Percentiles rank a stretch among this genome's conserved stretches.
phyloP scores from a whole-genome alignment of 495 filamentous ascomycete genomes.

The Daldinia decipiens region DNA sequence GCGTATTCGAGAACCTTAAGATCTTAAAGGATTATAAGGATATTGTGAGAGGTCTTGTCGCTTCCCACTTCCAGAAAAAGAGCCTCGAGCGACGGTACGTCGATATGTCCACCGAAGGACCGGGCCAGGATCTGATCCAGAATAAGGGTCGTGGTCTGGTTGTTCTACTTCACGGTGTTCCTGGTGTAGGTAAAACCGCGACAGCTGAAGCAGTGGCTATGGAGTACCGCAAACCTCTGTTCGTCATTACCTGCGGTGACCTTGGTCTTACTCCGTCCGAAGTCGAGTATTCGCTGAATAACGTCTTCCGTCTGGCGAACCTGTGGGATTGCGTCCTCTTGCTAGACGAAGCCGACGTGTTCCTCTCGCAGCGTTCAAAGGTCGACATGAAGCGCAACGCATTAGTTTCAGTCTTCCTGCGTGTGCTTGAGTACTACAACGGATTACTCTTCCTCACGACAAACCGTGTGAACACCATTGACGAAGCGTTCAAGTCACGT shows the following conservation, averaged over 20 bases:
- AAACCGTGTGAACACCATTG: constrained; percentile 60
- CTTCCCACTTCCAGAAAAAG: constrained; percentile 54
- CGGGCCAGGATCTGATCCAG: constrained; percentile 69
- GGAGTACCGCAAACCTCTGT: constrained; percentile 61
- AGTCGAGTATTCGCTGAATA: constrained; percentile 53
- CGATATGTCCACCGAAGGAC: constrained; percentile 56
- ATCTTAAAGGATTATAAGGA: constrained; percentile 63
- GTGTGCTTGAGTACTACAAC: constrained; percentile 63
- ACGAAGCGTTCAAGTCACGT: constrained; percentile 63
- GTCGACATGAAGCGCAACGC: constrained; percentile 61
- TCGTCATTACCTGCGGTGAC: constrained; percentile 65
- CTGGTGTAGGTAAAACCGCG: constrained; percentile 70
- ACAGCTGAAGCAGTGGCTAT: constrained; percentile 66
- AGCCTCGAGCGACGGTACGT: constrained; percentile 62
- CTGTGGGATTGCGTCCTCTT: constrained; percentile 67
- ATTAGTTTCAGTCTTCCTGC: constrained; percentile 63
- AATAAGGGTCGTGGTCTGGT: constrained; percentile 68
- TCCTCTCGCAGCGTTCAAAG: constrained; percentile 58
- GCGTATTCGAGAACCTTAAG: constrained; percentile 64
- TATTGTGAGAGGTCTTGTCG: constrained; percentile 62
- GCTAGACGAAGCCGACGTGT: constrained; percentile 65
- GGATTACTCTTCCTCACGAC: constrained; percentile 65
- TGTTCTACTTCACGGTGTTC: constrained; percentile 62
- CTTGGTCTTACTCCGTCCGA: constrained; percentile 58
- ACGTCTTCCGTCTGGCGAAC: constrained; percentile 61